Conservation (phyloP, 2,329 filamentous ascomycete genomes). For the Zelopaecilomyces penicillatus region DNA sequence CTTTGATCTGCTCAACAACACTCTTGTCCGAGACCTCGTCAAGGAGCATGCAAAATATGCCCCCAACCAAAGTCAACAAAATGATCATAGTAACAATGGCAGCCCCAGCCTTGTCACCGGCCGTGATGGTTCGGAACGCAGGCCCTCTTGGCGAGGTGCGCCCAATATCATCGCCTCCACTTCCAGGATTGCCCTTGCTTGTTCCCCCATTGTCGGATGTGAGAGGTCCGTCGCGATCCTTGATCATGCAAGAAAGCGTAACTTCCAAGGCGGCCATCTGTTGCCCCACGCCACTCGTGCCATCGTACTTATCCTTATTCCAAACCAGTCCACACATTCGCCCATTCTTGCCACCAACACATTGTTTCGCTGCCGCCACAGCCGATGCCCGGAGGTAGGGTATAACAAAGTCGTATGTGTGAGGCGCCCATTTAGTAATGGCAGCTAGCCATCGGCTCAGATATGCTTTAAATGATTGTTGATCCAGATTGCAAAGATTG, state of each 20-base stretch:
- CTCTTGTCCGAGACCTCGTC: conserved; percentile 37
- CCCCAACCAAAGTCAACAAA: conserved; percentile 44
- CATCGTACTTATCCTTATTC: conserved; percentile 49
- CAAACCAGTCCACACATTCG: conserved; percentile 54
- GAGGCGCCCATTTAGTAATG: conserved; percentile 55
- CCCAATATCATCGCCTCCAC: conserved; percentile 39
- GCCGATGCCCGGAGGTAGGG: conserved; percentile 47
- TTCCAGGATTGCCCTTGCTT: conserved; percentile 37
- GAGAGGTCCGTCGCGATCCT: conserved; percentile 32
- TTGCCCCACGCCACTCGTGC: conserved; percentile 55
- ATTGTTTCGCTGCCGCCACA: conserved; percentile 47
- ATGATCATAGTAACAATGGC: conserved; percentile 53
- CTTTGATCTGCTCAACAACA: conserved; percentile 23
- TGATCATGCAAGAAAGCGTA: conserved; percentile 52
- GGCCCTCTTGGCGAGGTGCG: conserved; percentile 21
- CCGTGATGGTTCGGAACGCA: conserved; percentile 29
- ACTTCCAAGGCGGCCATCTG: conserved; percentile 64
- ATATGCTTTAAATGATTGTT: conserved; percentile 58
- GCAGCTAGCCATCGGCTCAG: conserved; percentile 53
- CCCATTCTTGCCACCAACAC: conserved; percentile 46
- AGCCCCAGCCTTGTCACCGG: conserved; percentile 60
- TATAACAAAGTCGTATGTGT: conserved; percentile 45
- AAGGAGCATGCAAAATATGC: conserved; percentile 39
- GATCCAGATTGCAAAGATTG: conserved; percentile 52
- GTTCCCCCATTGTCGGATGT: conserved; percentile 50